A percentile compares a stretch with the other conserved stretches of the same genome.
Evolutionary conservation across 768 basidiomycete species (phyloP).

Genomic region (Cytidiella melzeri): DNA sequence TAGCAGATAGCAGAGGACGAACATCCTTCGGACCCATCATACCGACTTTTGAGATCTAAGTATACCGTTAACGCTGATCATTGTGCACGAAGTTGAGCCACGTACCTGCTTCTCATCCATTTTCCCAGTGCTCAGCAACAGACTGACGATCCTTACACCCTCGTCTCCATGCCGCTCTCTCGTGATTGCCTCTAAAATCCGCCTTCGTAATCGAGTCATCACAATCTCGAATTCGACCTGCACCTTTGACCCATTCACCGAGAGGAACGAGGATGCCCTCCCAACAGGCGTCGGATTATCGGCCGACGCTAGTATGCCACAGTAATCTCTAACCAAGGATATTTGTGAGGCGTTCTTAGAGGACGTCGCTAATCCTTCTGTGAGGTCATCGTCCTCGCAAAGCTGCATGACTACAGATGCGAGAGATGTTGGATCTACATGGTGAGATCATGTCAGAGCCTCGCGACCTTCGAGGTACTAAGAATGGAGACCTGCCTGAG

Average conservation of each 20-base stretch:
- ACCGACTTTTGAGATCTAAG: constrained; percentile 83
- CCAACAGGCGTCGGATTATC: constrained; percentile 80
- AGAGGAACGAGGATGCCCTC: constrained; percentile 64
- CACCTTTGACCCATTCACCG: constrained; percentile 63
- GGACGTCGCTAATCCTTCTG: constrained; percentile 51
- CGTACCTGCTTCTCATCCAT: constrained; percentile 90
- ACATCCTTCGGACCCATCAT: constrained; percentile 91
- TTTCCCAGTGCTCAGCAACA: constrained; percentile 79
- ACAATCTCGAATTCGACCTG: constrained; percentile 78
- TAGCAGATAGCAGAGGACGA: constrained; percentile 68
- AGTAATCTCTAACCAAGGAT: constrained; percentile 68
- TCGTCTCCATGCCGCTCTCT: constrained; percentile 79
- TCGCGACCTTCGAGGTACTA: not conserved
- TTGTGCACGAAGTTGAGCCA: not conserved
- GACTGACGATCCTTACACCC: constrained; percentile 74
- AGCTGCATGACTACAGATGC: constrained; percentile 60
- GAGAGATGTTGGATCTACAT: constrained; percentile 57
- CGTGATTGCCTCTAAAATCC: constrained; percentile 71
- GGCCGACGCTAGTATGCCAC: constrained; percentile 71
- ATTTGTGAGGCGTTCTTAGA: constrained; percentile 50
- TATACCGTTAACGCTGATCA: not conserved
- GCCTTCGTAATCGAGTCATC: constrained; percentile 56
- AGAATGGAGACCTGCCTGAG: constrained; percentile 42
- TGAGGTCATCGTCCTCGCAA: constrained; percentile 54
- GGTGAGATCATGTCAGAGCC: not conserved